phyloP scores from a whole-genome alignment of 2,329 filamentous ascomycete species.

The Diaporthe australafricana region DNA sequence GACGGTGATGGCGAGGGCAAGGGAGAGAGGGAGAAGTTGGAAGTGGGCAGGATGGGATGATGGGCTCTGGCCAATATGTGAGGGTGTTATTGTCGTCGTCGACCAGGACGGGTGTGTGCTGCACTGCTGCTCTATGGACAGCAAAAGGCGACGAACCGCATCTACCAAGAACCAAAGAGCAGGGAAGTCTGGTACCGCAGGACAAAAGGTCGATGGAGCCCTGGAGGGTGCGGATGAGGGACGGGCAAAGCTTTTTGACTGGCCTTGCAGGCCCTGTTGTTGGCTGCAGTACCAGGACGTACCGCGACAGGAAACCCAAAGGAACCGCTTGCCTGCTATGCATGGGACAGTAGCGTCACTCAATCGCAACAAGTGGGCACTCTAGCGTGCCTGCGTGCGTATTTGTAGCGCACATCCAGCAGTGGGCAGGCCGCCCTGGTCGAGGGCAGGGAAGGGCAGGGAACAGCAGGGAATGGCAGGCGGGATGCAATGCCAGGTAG shows the following conservation, averaged over 20 bases:
- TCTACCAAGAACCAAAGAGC: not conserved
- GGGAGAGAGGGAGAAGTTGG: not conserved
- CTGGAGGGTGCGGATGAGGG: not conserved
- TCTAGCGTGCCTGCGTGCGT: conserved; percentile 24
- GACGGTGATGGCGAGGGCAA: not conserved
- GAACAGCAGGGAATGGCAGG: not conserved
- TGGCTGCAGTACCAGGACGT: conserved; percentile 20
- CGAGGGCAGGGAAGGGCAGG: not conserved
- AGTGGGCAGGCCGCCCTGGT: conserved; percentile 16
- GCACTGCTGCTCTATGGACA: not conserved
- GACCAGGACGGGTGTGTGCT: conserved; percentile 22
- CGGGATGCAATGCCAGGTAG: conserved; percentile 9
- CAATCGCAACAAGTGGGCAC: conserved; percentile 30
- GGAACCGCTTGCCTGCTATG: conserved; percentile 25
- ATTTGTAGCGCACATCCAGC: conserved; percentile 20
- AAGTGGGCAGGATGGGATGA: conserved; percentile 30
- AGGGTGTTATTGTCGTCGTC: conserved; percentile 31
- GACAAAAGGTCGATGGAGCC: conserved; percentile 25
- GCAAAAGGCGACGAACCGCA: conserved; percentile 1
- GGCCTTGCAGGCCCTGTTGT: conserved; percentile 23
- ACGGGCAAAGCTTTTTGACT: conserved; percentile 29
- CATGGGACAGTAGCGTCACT: conserved; percentile 27
- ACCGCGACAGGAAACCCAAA: conserved; percentile 28
- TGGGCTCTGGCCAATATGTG: conserved; percentile 35
- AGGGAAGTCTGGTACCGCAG: conserved; percentile 15